phyloP scores from a whole-genome alignment of 495 filamentous ascomycete genomes.

The Xylaria sp. region DNA sequence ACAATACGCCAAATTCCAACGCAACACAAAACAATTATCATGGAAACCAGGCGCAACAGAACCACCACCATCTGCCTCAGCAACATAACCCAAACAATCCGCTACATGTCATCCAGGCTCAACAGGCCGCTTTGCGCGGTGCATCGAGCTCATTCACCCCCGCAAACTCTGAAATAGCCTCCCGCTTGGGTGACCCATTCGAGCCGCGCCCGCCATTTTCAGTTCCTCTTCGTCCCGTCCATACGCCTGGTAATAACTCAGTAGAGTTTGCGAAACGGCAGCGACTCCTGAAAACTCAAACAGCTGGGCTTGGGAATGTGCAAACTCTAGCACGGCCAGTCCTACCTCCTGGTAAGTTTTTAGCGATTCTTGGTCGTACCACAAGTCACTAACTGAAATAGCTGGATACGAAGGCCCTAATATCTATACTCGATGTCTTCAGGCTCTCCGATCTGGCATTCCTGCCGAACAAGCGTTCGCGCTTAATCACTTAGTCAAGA shows the following conservation, averaged over 20 bases:
- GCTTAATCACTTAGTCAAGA: slow-evolving; percentile 90
- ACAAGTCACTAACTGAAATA: slow-evolving; percentile 34
- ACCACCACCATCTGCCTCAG: slow-evolving; percentile 38
- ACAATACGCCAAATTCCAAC: slow-evolving; percentile 44
- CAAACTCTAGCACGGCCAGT: slow-evolving; percentile 36
- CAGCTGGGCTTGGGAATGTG: slow-evolving; percentile 31
- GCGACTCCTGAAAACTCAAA: slow-evolving; percentile 40
- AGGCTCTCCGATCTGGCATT: slow-evolving; percentile 79
- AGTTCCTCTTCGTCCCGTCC: slow-evolving; percentile 69
- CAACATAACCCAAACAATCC: slow-evolving; percentile 40
- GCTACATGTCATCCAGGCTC: slow-evolving; percentile 37
- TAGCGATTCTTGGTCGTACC: slow-evolving; percentile 28
- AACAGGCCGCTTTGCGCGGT: slow-evolving; percentile 46
- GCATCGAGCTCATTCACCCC: slow-evolving; percentile 49
- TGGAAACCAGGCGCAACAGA: slow-evolving; percentile 38
- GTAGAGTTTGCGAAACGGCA: slow-evolving; percentile 62
- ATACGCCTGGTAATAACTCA: slow-evolving; percentile 73
- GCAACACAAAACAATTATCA: slow-evolving; percentile 42
- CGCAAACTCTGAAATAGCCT: slow-evolving; percentile 47
- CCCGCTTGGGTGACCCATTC: slow-evolving; percentile 63
- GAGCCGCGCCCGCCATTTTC: slow-evolving; percentile 63
- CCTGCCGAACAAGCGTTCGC: slow-evolving; percentile 86
- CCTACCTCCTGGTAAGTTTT: slow-evolving; percentile 38
- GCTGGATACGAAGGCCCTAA: slow-evolving; percentile 75
- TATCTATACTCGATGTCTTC: slow-evolving; percentile 86